These are phyloP conservation scores for Geranium incanum DNA, from an alignment of 441 rosid genomes.

Conservation along the genomic window DNA sequence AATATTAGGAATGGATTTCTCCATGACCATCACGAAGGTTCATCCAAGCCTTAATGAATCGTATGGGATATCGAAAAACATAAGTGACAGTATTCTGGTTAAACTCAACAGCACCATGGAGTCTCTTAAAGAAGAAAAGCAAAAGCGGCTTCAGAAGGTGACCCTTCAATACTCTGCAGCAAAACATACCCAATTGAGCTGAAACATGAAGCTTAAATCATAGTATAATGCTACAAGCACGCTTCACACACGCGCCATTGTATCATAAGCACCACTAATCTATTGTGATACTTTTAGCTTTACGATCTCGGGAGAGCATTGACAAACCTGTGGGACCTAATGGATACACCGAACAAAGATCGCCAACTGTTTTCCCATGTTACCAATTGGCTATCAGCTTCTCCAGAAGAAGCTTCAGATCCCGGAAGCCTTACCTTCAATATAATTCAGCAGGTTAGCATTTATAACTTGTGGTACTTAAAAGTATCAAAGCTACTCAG, in stretches of 20 bases:
- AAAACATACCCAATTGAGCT: background rate
- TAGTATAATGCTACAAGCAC: background rate
- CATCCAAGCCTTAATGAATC: constrained; percentile 85
- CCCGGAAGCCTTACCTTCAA: constrained; percentile 68
- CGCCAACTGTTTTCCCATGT: constrained; percentile 50
- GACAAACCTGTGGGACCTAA: constrained; percentile 74
- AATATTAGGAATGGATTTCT: constrained; percentile 80
- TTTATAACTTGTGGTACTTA: constrained; percentile 7
- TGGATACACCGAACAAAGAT: constrained; percentile 68
- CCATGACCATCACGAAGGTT: constrained; percentile 90
- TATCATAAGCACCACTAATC: constrained; percentile 13
- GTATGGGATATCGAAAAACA: constrained; percentile 87
- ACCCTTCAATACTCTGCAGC: constrained; percentile 16
- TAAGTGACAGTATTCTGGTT: constrained; percentile 69
- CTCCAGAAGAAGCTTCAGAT: constrained; percentile 54
- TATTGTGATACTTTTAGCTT: constrained; percentile 47
- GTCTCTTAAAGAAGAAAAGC: constrained; percentile 73
- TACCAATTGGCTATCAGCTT: constrained; percentile 43
- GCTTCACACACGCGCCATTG: too few species aligned
- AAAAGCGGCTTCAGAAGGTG: constrained; percentile 79
- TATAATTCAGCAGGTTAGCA: constrained; percentile 74
- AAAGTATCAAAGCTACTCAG: constrained; percentile 13
- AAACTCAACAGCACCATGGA: constrained; percentile 74
- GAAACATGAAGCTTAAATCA: background rate
- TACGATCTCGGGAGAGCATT: constrained; percentile 71